Evolutionary conservation across 2,329 filamentous ascomycete species (phyloP), one percentile per base, ranked within the genome.

Genomic region (Periconia digitata): DNA sequence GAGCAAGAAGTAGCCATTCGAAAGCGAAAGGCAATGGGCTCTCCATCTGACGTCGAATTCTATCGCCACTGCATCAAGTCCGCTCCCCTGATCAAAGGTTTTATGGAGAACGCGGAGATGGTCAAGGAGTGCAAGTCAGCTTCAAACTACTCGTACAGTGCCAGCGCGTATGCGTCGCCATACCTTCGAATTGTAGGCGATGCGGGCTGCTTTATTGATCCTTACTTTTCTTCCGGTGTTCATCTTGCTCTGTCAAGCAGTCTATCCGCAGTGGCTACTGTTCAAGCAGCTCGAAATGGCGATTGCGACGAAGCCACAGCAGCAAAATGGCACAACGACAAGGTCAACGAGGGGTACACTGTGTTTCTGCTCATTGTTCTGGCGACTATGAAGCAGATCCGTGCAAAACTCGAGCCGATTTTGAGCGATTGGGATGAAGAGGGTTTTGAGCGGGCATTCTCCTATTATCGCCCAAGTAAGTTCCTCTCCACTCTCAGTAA

Each of bases 191-290:
- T n/a, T n/a, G n/a, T n/a, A n/a, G n/a, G n/a, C n/a, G n/a, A n/a
- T n/a, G n/a, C n/a, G n/a, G 77, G 74, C 1, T 74, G 71, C 51
- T 80, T 80, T 51, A 77, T 79, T 49, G 76, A 79, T 47, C 76
- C 76, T 0, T 73, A 70, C 48, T 80, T 79, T 60, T 77, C 74
- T 0, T 79, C 76, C 0, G 76, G 76, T 8, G 68, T 76, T 3
- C 77, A 80, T 50, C 60, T 80, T 1, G 77, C 77, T 1, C 29
- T 79, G 0, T 50, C 64, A 0, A 62, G 71, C 15, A 76, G 63
- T 3, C 67, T 81, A 0, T 75, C 77, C 0, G 76, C 78, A 0
- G 76, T 76, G 1, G 63, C 62, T 1, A 75, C 76, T 0, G 77
- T 80, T 16, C 55, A 56, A 3, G 76, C 77, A 0, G 55, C 69